Evolutionary conservation across 2,329 filamentous ascomycete species (phyloP), one percentile per base, ranked within the genome.

Genomic region (Ambrosiella beaveri): DNA sequence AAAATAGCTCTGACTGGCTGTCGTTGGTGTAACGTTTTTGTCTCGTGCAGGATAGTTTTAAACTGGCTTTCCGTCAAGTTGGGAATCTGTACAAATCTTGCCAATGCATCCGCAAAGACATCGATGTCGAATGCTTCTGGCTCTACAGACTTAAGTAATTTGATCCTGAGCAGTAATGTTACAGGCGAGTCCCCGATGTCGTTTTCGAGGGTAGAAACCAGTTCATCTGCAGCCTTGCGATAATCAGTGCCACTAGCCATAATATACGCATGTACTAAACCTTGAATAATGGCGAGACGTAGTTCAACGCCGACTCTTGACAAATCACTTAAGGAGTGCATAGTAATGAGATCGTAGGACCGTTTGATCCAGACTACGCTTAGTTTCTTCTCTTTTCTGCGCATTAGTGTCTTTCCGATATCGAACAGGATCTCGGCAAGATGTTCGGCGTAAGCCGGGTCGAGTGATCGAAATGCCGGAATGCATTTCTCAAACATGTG

Each of bases 401-500:
- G 67, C 1, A 80, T 67, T 12, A 84, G 68, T 12, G 75, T 74
- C 53, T 76, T 80, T 2, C 88, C 88, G 45, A 95, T 85, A 60
- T 85, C 81, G 62, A 83, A 86, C 7, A 89, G 73, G 1, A 84
- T 71, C 63, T 88, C 82, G 3, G 82, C 77, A 49, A 90, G 69
- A 41, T 72, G 74, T 66, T 90, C 84, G 1, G 76, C 73, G 1
- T 74, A 74, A 1, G 68, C 62, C 0, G 75, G 68, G 49, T 82
- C 75, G 1, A 79, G 66, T 0, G 56, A 64, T 19, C 64, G 65
- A 41, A 64, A 67, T 8, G 70, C 67, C n/a, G 61, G 70, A 64
- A 71, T 69, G 1, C 80, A 69, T 64, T 86, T 86, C 40, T 69
- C 69, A 67, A 84, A 90, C 74, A 93, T 81, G 67, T 88, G 81